Evolutionary conservation across 805 yeast species (phyloP), one percentile per base, ranked within the genome.

Genomic region (Myxozyma nipponensis): DNA sequence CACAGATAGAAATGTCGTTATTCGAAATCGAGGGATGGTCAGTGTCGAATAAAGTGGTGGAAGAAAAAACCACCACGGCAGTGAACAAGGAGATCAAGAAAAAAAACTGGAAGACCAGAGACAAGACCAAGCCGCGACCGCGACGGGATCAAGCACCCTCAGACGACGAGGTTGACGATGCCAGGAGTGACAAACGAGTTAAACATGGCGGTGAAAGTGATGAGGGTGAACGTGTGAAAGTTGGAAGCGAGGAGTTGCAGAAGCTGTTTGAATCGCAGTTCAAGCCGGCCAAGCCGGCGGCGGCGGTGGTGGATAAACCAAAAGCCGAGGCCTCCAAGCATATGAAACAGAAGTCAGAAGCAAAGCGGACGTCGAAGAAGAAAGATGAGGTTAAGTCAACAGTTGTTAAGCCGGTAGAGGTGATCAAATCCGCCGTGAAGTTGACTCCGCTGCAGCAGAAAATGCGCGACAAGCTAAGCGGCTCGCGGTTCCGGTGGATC

Each of bases 401-500:
- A 9, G 18, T 50, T 4, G 35, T 32, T 4, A 5, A 32, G n/a
- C 25, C 38, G 4, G 21, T 39, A 3, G 32, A n/a, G 25, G 15
- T 21, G 15, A 5, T 25, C 38, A 35, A 39, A 63, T 23, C 44
- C 2, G 34, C 42, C 2, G 44, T 67, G 34, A 79, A 81, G 41
- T 69, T 90, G 47, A 87, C 96, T 0, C 95, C 96, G 17, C 70
- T 90, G 56, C 99, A 93, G 69, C 86, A 85, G 62, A 93, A 93
- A 64, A 91, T 93, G 98, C 81, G 88, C 82, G 88, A 86, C 41
- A 93, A 93, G 66, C 76, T 93, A 38, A 81, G 95, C 1, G 99
- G 99, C 0, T 88, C 98, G 0, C 74, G 98, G 60, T 93, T 93
- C 71, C 77, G 99, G 67, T 93, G 98, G 98, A 93, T 93, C 65